phyloP scores from a whole-genome alignment of 176 grass and related monocot species.

The Oryza coarctata region DNA sequence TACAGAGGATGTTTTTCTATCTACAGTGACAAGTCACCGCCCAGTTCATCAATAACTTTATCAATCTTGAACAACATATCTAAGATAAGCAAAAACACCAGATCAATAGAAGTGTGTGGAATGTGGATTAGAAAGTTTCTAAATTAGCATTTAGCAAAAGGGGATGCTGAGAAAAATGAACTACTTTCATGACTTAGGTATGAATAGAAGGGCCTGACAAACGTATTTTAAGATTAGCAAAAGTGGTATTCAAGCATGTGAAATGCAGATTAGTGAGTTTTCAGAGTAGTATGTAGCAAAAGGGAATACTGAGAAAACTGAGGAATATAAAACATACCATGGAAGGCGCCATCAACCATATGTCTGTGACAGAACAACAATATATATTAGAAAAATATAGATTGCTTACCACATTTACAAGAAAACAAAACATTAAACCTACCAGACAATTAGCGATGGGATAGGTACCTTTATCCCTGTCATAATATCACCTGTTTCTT shows the following conservation, averaged over 20 bases:
- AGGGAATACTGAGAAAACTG: not conserved
- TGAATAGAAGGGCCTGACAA: too few species aligned
- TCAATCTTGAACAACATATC: conserved; percentile 66
- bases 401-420: not conserved
- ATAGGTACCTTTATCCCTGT: conserved; percentile 52
- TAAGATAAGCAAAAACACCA: conserved; percentile 30
- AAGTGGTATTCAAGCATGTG: not conserved
- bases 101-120: not conserved
- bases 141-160: conserved; percentile 6
- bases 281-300: not conserved
- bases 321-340: conserved; percentile 45
- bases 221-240: not conserved
- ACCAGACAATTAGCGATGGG: not conserved
- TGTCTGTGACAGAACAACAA: conserved; percentile 30
- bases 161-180: not conserved
- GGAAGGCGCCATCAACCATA: conserved; percentile 65
- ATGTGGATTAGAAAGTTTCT: not conserved
- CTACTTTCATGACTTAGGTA: not conserved
- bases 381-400: not conserved
- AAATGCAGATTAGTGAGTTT: not conserved
- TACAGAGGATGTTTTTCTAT: conserved; percentile 1
- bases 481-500: conserved; percentile 45
- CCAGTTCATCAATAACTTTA: conserved; percentile 65
- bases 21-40: conserved; percentile 51
- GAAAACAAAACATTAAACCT: not conserved